These are phyloP conservation scores for Suillus paluster DNA, from an alignment of 768 basidiomycete genomes.

Conservation along the genomic window DNA sequence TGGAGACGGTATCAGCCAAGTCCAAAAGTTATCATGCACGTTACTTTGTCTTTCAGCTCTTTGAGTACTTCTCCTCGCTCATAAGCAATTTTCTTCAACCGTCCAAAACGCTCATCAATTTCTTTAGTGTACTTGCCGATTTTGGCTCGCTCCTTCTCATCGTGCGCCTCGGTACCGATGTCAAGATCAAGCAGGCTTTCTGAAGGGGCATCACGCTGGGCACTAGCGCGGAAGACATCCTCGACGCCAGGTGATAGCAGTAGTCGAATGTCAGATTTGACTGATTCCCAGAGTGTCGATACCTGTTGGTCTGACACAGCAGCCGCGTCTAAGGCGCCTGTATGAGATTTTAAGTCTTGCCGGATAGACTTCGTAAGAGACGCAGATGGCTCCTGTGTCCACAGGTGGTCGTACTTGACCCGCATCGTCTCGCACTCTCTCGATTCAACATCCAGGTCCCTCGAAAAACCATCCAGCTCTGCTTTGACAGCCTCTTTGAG, in stretches of 20 bases:
- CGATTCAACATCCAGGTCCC: slow-evolving; percentile 80
- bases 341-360: slow-evolving; percentile 79
- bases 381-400: slow-evolving; percentile 86
- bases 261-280: slow-evolving; percentile 64
- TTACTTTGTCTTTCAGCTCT: slow-evolving; percentile 95
- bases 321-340: slow-evolving; percentile 75
- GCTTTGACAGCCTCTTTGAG: slow-evolving; percentile 60
- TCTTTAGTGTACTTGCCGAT: slow-evolving; percentile 69
- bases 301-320: slow-evolving; percentile 81
- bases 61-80: slow-evolving; percentile 88
- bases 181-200: slow-evolving; percentile 77
- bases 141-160: slow-evolving; percentile 69
- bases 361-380: slow-evolving; percentile 70
- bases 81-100: slow-evolving; percentile 79
- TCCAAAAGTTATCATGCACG: slow-evolving; percentile 2
- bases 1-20: not conserved
- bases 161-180: slow-evolving; percentile 59
- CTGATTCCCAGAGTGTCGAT: slow-evolving; percentile 68
- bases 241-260: slow-evolving; percentile 66
- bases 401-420: slow-evolving; percentile 84
- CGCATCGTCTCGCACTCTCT: slow-evolving; percentile 88
- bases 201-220: slow-evolving; percentile 41
- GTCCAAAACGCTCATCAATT: slow-evolving; percentile 78
- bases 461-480: slow-evolving; percentile 64
- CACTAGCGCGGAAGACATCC: slow-evolving; percentile 61